These are phyloP conservation scores for Hygrophila difformis DNA, from an alignment of 257 asterid species.

Conservation along the genomic window DNA sequence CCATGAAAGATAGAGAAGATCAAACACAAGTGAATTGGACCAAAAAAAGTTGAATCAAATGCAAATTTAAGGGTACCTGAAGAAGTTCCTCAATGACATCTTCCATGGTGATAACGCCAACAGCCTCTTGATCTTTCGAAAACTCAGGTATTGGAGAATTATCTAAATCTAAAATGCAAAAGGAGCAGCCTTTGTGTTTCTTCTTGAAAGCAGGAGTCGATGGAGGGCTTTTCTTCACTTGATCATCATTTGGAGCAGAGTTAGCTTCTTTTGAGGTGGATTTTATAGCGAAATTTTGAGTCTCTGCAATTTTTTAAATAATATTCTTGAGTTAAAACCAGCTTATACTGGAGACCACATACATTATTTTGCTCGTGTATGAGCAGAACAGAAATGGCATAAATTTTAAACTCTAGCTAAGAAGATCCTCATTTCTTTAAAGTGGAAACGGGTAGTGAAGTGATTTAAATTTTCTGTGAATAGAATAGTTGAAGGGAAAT, in stretches of 20 bases:
- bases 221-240: slow-evolving; percentile 61
- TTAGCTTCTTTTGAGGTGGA: slow-evolving; percentile 28
- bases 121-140: slow-evolving; percentile 68
- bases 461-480: not conserved
- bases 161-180: slow-evolving; percentile 87
- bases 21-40: too few relatives aligned
- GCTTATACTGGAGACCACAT: too few relatives aligned
- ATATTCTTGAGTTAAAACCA: not conserved
- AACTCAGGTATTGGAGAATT: slow-evolving; percentile 68
- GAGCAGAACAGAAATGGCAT: not conserved
- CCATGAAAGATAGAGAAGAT: too few relatives aligned
- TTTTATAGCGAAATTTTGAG: slow-evolving; percentile 28
- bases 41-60: too few relatives aligned
- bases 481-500: not conserved
- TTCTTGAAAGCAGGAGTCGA: slow-evolving; percentile 91
- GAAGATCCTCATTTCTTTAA: not conserved
- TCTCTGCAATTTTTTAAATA: slow-evolving; percentile 27
- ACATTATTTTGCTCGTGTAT: too few relatives aligned
- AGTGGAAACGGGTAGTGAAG: not conserved
- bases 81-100: slow-evolving; percentile 99
- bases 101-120: slow-evolving; percentile 95
- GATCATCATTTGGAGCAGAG: slow-evolving; percentile 30
- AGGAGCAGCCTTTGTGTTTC: slow-evolving; percentile 82
- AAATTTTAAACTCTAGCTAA: not conserved
- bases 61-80: slow-evolving; percentile 43